Evolutionary conservation across 345 rosid genomes (phyloP).

Genomic region (Aquilaria yunnanensis): DNA sequence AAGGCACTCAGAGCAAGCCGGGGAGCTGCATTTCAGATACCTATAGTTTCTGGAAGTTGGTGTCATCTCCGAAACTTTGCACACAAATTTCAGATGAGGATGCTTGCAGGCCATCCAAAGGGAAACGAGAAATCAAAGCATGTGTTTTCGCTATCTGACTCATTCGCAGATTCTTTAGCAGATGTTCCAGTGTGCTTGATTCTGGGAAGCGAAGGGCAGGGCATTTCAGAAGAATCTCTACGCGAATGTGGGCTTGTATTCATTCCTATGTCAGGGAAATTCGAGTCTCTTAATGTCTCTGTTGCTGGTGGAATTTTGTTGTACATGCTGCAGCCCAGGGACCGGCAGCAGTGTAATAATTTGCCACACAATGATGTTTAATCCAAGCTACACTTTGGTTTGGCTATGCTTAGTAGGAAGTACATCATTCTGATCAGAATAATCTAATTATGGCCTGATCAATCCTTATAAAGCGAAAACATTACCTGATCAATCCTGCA

Average conservation of each 20-base stretch:
- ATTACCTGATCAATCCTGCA: too few species aligned
- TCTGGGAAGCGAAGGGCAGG: conserved; percentile 85
- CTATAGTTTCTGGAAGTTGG: conserved; percentile 79
- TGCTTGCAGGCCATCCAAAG: conserved; percentile 82
- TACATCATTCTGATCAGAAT: too few species aligned
- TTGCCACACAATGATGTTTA: too few species aligned
- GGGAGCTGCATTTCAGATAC: conserved; percentile 85
- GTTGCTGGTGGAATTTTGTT: conserved; percentile 96
- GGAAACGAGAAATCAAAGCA: conserved; percentile 29
- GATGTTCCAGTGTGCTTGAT: conserved; percentile 58
- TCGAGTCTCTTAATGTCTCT: conserved; percentile 89
- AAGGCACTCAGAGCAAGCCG: conserved; percentile 91
- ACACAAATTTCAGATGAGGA: conserved; percentile 53
- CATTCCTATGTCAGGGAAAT: conserved; percentile 80
- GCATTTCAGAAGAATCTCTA: conserved; percentile 61
- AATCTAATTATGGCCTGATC: too few species aligned
- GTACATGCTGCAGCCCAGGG: conserved; percentile 54
- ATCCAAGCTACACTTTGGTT: too few species aligned
- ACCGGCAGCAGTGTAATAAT: not conserved
- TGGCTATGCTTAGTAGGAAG: too few species aligned
- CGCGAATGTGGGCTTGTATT: conserved; percentile 66
- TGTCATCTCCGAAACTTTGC: conserved; percentile 47
- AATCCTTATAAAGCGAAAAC: too few species aligned
- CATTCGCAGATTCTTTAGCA: conserved; percentile 40
- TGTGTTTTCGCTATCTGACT: conserved; percentile 36